Conservation (phyloP, 345 rosid species). For the Pugionium cornutum region DNA sequence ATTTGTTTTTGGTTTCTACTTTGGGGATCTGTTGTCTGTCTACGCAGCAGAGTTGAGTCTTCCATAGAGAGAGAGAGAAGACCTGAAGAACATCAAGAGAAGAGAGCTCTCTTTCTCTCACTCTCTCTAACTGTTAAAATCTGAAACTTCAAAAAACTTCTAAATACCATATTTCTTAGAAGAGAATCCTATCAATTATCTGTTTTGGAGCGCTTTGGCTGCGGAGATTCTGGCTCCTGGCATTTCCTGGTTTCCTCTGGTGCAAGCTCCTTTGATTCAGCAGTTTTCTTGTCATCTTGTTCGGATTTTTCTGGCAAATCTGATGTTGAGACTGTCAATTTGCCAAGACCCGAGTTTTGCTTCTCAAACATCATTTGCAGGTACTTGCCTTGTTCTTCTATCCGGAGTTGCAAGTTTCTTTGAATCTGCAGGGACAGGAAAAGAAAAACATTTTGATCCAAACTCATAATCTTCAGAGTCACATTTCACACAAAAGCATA, state of each 20-base stretch:
- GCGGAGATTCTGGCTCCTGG: slow-evolving; percentile 35
- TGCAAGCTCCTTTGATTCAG: slow-evolving; percentile 29
- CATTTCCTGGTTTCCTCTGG: slow-evolving; percentile 32
- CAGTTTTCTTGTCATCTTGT: slow-evolving; percentile 40
- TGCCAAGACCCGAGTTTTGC: slow-evolving; percentile 65
- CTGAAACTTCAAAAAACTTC: slow-evolving; percentile 22
- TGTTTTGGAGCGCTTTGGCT: slow-evolving; percentile 38
- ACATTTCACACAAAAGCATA: not conserved
- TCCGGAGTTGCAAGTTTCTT: slow-evolving; percentile 84
- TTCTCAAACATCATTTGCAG: slow-evolving; percentile 97
- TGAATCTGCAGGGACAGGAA: slow-evolving; percentile 58
- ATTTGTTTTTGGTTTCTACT: slow-evolving; percentile 28
- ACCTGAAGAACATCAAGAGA: slow-evolving; percentile 11
- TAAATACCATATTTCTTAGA: not conserved
- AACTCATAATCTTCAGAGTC: not conserved
- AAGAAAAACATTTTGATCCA: slow-evolving; percentile 8
- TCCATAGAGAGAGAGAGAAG: slow-evolving; percentile 29
- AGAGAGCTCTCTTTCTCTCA: slow-evolving; percentile 13
- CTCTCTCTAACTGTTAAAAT: slow-evolving; percentile 28
- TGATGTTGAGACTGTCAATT: slow-evolving; percentile 57
- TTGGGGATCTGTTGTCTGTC: slow-evolving; percentile 36
- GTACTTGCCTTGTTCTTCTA: slow-evolving; percentile 95
- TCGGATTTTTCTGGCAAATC: slow-evolving; percentile 43
- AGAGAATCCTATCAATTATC: slow-evolving; percentile 27
- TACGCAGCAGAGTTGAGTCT: slow-evolving; percentile 36